Evolutionary conservation across 768 basidiomycete genomes (phyloP).

Genomic region (Albatrellus ellisii): DNA sequence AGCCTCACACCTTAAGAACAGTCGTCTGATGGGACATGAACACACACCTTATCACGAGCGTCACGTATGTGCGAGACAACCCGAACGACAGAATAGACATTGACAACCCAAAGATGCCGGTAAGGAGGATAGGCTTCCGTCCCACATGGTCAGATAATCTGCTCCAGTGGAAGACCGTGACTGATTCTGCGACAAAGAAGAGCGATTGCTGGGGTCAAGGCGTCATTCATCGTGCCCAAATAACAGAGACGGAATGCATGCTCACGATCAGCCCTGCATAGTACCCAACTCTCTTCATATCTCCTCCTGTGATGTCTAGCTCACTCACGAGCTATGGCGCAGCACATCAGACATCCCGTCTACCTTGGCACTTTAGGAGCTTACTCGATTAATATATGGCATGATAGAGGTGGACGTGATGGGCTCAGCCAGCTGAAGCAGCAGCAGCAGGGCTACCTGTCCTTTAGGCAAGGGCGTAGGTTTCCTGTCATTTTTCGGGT

Average conservation of each 20-base stretch:
- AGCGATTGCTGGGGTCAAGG: conserved; percentile 33
- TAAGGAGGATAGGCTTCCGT: conserved; percentile 35
- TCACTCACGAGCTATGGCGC: conserved; percentile 27
- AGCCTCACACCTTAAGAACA: conserved; percentile 40
- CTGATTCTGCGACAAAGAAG: conserved; percentile 32
- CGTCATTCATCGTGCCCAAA: not conserved
- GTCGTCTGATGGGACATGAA: not conserved
- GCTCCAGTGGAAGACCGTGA: conserved; percentile 36
- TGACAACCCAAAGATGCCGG: conserved; percentile 21
- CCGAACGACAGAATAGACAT: conserved; percentile 25
- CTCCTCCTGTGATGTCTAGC: conserved; percentile 28
- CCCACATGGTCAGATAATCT: conserved; percentile 34
- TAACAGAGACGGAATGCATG: conserved; percentile 7
- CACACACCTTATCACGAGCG: conserved; percentile 17
- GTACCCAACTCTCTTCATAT: conserved; percentile 32
- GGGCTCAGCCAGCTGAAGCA: conserved; percentile 34
- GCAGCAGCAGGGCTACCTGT: conserved; percentile 30
- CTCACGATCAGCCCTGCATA: conserved; percentile 37
- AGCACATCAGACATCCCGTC: not conserved
- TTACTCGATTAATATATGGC: conserved; percentile 37
- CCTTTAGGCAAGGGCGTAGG: conserved; percentile 30
- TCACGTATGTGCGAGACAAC: conserved; percentile 22
- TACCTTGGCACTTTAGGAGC: not conserved
- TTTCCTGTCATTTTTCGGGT: not conserved
- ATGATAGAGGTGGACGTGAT: conserved; percentile 33